Conservation (phyloP, 2,329 filamentous ascomycete species). For the Apiospora phragmitis region DNA sequence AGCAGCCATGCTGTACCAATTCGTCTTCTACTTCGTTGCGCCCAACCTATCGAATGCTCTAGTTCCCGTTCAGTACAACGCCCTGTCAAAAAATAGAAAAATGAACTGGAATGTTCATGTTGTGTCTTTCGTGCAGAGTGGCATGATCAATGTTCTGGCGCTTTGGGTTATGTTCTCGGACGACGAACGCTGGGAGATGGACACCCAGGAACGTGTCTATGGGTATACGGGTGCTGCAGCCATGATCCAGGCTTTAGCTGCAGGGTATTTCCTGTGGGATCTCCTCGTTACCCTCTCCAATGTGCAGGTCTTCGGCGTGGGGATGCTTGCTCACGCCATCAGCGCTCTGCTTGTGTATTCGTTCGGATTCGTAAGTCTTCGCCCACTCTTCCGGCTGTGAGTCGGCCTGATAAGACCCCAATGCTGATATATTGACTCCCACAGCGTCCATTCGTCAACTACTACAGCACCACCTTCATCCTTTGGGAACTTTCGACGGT, state of each 20-base stretch:
- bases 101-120: slow-evolving; percentile 87
- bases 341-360: slow-evolving; percentile 73
- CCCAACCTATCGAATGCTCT: slow-evolving; percentile 64
- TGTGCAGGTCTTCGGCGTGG: slow-evolving; percentile 71
- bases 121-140: slow-evolving; percentile 78
- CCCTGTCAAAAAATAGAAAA: slow-evolving; percentile 61
- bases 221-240: slow-evolving; percentile 73
- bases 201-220: slow-evolving; percentile 69
- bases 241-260: slow-evolving; percentile 74
- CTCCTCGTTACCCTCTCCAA: slow-evolving; percentile 68
- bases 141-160: slow-evolving; percentile 70
- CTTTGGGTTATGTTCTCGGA: slow-evolving; percentile 72
- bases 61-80: slow-evolving; percentile 63
- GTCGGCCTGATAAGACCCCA: not conserved
- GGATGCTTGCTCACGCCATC: slow-evolving; percentile 75
- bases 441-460: slow-evolving; percentile 81
- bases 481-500: slow-evolving; percentile 85
- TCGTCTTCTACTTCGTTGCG: slow-evolving; percentile 66
- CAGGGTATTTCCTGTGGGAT: slow-evolving; percentile 86
- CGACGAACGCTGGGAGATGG: slow-evolving; percentile 66
- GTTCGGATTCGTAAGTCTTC: slow-evolving; percentile 72
- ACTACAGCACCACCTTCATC: slow-evolving; percentile 78
- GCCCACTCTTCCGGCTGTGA: slow-evolving; percentile 12
- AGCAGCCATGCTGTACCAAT: slow-evolving; percentile 67
- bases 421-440: not conserved